These are phyloP conservation scores for Nothophytophthora sp. DNA, from an alignment of 352 stramenopile genomes.

Conservation along the genomic window DNA sequence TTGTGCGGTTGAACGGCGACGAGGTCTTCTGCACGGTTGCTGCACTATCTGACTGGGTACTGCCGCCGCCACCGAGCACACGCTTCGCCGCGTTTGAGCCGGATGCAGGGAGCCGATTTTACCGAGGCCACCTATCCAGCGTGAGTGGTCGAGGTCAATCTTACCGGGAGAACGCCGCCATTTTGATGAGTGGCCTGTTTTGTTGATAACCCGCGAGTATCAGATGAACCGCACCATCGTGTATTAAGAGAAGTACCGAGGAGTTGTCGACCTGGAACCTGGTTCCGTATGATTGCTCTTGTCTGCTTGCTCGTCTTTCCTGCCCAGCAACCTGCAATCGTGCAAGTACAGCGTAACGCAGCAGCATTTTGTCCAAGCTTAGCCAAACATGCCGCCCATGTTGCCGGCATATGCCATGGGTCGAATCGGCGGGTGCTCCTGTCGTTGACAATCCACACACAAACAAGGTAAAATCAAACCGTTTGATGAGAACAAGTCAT, in stretches of 20 bases:
- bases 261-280: constrained; percentile 9
- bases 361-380: constrained; percentile 3
- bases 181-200: constrained; percentile 37
- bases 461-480: no score
- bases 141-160: constrained; percentile 12
- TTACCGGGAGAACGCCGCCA: constrained; percentile 26
- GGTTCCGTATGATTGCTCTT: constrained; percentile 14
- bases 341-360: constrained; percentile 3
- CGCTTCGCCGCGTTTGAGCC: constrained; percentile 39
- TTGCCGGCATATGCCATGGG: constrained; percentile 91
- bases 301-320: constrained; percentile 11
- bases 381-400: constrained; percentile 90
- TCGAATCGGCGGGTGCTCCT: constrained; percentile 89
- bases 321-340: constrained; percentile 18
- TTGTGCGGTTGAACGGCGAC: constrained; percentile 65
- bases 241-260: constrained; percentile 24
- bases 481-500: no score
- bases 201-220: constrained; percentile 8
- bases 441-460: background rate
- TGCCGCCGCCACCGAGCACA: constrained; percentile 39
- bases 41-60: constrained; percentile 50
- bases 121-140: constrained; percentile 24
- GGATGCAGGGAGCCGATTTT: constrained; percentile 34
- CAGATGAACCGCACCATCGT: constrained; percentile 19
- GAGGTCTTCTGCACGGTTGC: constrained; percentile 71